These are phyloP conservation scores for Epicoccum nigrum DNA, from an alignment of 2,329 filamentous ascomycete genomes.

Conservation along the genomic window DNA sequence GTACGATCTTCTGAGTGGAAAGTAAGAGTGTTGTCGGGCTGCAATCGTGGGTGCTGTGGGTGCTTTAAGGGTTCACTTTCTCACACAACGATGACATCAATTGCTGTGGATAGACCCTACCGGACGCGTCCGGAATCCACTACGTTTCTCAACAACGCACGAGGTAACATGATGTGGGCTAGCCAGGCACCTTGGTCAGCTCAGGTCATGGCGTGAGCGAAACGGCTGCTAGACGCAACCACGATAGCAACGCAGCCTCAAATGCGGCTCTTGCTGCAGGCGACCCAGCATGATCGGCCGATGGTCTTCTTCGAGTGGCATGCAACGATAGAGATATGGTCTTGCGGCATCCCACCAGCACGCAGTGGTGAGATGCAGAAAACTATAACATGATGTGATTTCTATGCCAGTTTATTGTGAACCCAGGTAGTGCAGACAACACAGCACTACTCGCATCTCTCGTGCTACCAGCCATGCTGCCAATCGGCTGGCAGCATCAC, in stretches of 20 bases:
- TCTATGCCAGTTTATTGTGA: background rate
- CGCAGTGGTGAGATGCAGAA: slow-evolving; percentile 9
- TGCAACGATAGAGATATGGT: slow-evolving; percentile 1
- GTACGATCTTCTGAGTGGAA: background rate
- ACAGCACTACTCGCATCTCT: too few species aligned
- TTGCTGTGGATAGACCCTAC: background rate
- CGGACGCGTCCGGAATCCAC: slow-evolving; percentile 10
- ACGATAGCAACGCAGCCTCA: slow-evolving; percentile 2
- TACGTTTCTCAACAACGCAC: slow-evolving; percentile 12
- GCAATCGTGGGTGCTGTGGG: background rate
- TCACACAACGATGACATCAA: slow-evolving; percentile 18
- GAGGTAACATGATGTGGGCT: slow-evolving; percentile 22
- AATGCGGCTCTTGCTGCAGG: background rate
- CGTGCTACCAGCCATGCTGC: too few species aligned
- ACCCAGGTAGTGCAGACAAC: background rate
- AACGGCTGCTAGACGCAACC: background rate
- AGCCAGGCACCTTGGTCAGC: slow-evolving; percentile 20
- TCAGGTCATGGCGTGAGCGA: slow-evolving; percentile 33
- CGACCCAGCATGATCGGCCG: background rate
- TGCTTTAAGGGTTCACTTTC: slow-evolving; percentile 7
- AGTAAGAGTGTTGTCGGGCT: slow-evolving; percentile 3
- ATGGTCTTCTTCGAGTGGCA: slow-evolving; percentile 4
- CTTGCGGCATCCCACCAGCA: background rate
- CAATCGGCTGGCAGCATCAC: too few species aligned
- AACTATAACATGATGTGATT: background rate